Percentiles rank a stretch among this genome's conserved stretches.
These are phyloP conservation scores for Blastocystis sp. DNA, from an alignment of 352 stramenopile genomes.

Conservation along the genomic window DNA sequence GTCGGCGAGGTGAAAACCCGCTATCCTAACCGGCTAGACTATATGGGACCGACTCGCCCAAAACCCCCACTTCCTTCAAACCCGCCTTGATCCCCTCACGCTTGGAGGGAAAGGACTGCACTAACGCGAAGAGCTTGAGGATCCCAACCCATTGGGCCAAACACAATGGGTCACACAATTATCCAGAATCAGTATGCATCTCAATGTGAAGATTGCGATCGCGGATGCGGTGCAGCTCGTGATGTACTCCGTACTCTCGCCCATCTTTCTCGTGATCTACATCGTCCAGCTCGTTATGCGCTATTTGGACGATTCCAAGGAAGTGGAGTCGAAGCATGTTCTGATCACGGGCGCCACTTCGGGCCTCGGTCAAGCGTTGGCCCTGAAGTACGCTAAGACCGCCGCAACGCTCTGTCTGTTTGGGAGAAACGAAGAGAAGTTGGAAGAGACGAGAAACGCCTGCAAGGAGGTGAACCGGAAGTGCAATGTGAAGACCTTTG, in stretches of 20 bases:
- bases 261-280: conserved; percentile 16
- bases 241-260: not conserved
- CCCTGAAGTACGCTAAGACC: conserved; percentile 31
- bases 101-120: too few relatives aligned
- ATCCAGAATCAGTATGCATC: conserved; percentile 3
- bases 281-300: not conserved
- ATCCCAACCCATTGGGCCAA: too few relatives aligned
- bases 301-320: conserved; percentile 18
- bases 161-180: too few relatives aligned
- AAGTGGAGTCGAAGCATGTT: conserved; percentile 35
- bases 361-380: conserved; percentile 3
- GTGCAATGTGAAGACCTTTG: conserved; percentile 23
- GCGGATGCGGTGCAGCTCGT: not conserved
- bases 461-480: conserved; percentile 13
- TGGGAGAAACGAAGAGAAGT: conserved; percentile 47
- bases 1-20: conserved; percentile 75
- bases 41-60: conserved; percentile 74
- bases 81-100: too few relatives aligned
- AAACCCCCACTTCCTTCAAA: too few relatives aligned
- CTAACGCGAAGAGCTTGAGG: too few relatives aligned
- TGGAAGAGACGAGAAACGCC: not conserved
- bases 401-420: not conserved
- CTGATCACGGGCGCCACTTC: conserved; percentile 36
- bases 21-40: conserved; percentile 75
- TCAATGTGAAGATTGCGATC: not conserved